phyloP scores from a whole-genome alignment of 352 stramenopile genomes.

The Globisporangium apiculatum region DNA sequence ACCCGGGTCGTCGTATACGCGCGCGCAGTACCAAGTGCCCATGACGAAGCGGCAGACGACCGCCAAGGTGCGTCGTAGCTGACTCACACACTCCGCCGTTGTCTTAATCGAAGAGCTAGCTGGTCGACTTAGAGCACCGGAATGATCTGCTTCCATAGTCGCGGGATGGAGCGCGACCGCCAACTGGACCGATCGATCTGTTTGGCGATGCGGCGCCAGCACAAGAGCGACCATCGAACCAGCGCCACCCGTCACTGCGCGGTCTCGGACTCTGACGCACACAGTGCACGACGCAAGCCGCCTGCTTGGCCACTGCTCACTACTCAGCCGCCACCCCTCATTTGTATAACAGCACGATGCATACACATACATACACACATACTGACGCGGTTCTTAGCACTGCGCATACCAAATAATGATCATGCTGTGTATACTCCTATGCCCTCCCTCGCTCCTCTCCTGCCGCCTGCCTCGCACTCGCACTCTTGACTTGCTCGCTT shows the following conservation, averaged over 20 bases:
- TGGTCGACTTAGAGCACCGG: too few relatives aligned
- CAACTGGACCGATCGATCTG: slow-evolving; percentile 43
- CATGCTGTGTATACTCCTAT: too few relatives aligned
- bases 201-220: slow-evolving; percentile 33
- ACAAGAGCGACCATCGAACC: slow-evolving; percentile 34
- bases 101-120: too few relatives aligned
- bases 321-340: too few relatives aligned
- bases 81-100: too few relatives aligned
- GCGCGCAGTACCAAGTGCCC: slow-evolving; percentile 51
- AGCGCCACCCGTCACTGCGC: slow-evolving; percentile 48
- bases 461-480: background rate
- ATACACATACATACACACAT: background rate
- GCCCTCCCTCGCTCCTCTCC: too few relatives aligned
- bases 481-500: background rate
- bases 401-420: too few relatives aligned
- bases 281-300: slow-evolving; percentile 1
- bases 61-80: slow-evolving; percentile 26
- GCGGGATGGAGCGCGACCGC: slow-evolving; percentile 23
- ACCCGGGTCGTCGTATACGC: slow-evolving; percentile 62
- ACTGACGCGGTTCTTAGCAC: too few relatives aligned
- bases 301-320: too few relatives aligned
- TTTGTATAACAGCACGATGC: background rate
- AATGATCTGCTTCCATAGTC: slow-evolving; percentile 20
- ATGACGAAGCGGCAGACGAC: slow-evolving; percentile 32
- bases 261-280: slow-evolving; percentile 36